A percentile compares a stretch with the other conserved stretches of the same genome.
Conservation (phyloP, 345 rosid species). For the Boechera divaricarpa region DNA sequence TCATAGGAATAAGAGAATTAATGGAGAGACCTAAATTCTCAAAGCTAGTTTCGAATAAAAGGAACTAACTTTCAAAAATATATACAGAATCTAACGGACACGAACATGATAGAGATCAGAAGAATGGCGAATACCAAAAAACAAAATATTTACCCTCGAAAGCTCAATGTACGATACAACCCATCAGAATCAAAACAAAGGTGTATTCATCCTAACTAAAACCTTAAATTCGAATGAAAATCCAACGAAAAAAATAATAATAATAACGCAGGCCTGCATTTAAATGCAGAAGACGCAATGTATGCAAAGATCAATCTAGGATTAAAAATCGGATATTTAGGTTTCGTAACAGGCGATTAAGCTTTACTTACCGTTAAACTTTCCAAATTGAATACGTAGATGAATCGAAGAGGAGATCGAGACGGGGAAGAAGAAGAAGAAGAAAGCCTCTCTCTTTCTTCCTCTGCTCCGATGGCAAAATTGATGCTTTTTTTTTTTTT, state of each 20-base stretch:
- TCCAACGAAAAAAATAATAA: no score
- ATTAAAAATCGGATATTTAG: background rate
- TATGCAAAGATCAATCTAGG: background rate
- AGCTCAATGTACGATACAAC: slow-evolving; percentile 20
- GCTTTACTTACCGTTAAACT: slow-evolving; percentile 13
- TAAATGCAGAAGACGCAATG: slow-evolving; percentile 14
- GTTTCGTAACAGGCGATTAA: background rate
- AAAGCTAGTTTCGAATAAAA: background rate
- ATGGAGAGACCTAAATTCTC: slow-evolving; percentile 24
- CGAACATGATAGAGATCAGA: slow-evolving; percentile 31
- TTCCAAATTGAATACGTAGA: background rate
- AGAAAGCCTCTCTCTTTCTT: slow-evolving; percentile 25
- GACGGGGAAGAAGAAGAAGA: slow-evolving; percentile 18
- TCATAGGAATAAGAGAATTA: background rate
- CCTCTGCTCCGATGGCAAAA: no score
- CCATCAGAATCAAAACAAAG: background rate
- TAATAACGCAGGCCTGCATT: background rate
- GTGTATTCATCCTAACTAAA: background rate
- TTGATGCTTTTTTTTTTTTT: background rate
- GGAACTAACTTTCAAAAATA: background rate
- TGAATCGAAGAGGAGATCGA: slow-evolving; percentile 18
- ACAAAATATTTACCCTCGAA: background rate
- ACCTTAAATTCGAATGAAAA: background rate
- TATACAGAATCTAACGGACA: background rate
- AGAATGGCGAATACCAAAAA: slow-evolving; percentile 1